These are phyloP conservation scores for Penicillium sp. DNA, from an alignment of 2,329 filamentous ascomycete species.

Conservation along the genomic window DNA sequence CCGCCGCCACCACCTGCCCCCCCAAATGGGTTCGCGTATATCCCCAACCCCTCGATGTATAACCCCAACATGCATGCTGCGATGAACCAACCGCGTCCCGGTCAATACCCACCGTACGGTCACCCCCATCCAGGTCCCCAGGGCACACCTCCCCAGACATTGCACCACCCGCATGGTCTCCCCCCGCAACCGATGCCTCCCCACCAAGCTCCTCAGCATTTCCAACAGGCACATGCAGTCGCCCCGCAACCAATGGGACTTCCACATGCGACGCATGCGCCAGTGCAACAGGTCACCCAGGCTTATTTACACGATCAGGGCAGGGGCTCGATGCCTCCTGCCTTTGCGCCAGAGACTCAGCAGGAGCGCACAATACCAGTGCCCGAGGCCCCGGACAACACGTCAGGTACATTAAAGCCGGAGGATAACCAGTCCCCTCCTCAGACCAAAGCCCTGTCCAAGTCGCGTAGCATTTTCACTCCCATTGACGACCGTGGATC, in stretches of 20 bases:
- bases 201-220: slow-evolving; percentile 43
- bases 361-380: slow-evolving; percentile 60
- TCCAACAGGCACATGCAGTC: slow-evolving; percentile 41
- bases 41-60: slow-evolving; percentile 82
- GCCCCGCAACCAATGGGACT: slow-evolving; percentile 30
- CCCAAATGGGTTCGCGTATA: slow-evolving; percentile 71
- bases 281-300: slow-evolving; percentile 58
- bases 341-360: slow-evolving; percentile 59
- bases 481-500: slow-evolving; percentile 92
- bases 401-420: slow-evolving; percentile 38
- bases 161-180: slow-evolving; percentile 23
- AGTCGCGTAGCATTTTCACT: slow-evolving; percentile 91
- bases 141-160: slow-evolving; percentile 30
- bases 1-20: slow-evolving; percentile 54
- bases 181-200: slow-evolving; percentile 30
- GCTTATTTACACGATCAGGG: slow-evolving; percentile 74
- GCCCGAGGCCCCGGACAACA: slow-evolving; percentile 55
- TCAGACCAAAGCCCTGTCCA: slow-evolving; percentile 63
- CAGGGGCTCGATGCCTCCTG: slow-evolving; percentile 68
- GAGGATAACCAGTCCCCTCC: slow-evolving; percentile 48
- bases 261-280: slow-evolving; percentile 39
- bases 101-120: slow-evolving; percentile 41
- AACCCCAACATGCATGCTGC: slow-evolving; percentile 58
- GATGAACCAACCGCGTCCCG: slow-evolving; percentile 48
- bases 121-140: slow-evolving; percentile 44